Evolutionary conservation across 176 grass and related monocot genomes (phyloP).

Genomic region (Calamus simplicifolius): DNA sequence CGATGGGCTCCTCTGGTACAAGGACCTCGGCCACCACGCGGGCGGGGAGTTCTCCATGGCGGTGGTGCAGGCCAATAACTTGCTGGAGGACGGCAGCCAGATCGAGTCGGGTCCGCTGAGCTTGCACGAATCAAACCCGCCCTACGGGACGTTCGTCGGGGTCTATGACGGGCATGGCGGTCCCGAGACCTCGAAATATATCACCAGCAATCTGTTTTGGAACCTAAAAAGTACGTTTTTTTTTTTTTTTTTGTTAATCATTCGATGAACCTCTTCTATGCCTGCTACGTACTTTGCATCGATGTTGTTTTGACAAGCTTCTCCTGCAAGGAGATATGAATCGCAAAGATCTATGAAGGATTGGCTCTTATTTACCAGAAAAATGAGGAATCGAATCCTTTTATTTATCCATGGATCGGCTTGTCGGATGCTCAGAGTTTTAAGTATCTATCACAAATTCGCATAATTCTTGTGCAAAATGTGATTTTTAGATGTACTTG

Average conservation of each 20-base stretch:
- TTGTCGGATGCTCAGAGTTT: too few species aligned
- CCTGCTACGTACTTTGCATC: background rate
- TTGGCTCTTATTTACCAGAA: too few species aligned
- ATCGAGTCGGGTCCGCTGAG: conserved; percentile 68
- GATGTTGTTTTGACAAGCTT: too few species aligned
- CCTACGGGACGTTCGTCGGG: conserved; percentile 52
- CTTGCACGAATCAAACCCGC: conserved; percentile 26
- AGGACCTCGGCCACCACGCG: conserved; percentile 57
- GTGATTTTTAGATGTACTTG: too few species aligned
- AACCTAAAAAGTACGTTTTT: too few species aligned
- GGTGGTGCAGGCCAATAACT: conserved; percentile 80
- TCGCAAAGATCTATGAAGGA: too few species aligned
- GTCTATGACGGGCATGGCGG: conserved; percentile 92
- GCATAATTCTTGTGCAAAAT: too few species aligned
- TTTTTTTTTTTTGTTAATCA: conserved; percentile 16
- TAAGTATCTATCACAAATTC: too few species aligned
- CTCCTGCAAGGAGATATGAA: too few species aligned
- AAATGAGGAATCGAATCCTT: too few species aligned
- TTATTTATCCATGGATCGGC: too few species aligned
- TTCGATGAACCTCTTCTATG: background rate
- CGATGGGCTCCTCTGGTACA: conserved; percentile 82
- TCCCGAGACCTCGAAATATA: conserved; percentile 60
- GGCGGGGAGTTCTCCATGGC: conserved; percentile 84
- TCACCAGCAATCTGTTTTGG: conserved; percentile 56
- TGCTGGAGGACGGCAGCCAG: conserved; percentile 81